Percentiles rank a stretch among this genome's conserved stretches.
These are phyloP conservation scores for Ophiostoma perfectum DNA, from an alignment of 2,329 filamentous ascomycete genomes.

Conservation along the genomic window DNA sequence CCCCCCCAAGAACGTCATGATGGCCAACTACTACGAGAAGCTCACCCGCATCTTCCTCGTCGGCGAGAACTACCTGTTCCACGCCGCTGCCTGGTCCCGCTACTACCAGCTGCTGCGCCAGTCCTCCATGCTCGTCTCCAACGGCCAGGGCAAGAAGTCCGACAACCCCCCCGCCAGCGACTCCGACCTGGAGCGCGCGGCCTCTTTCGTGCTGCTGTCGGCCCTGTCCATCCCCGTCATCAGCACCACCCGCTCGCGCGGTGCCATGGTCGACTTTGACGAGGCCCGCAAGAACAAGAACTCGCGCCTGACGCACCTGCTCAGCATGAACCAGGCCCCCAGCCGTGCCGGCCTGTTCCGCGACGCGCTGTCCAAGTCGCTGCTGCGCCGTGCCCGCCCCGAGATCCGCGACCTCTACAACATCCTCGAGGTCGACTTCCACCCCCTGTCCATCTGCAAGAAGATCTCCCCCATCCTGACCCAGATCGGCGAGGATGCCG, in stretches of 20 bases:
- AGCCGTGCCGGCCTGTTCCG: constrained; percentile 90
- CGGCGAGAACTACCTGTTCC: constrained; percentile 99
- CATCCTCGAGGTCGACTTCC: constrained; percentile 98
- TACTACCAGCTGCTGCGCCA: constrained; percentile 96
- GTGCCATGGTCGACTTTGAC: constrained; percentile 92
- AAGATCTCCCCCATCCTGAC: constrained; percentile 96
- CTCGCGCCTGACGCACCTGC: constrained; percentile 87
- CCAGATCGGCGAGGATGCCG: constrained; percentile 86
- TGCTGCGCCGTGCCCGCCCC: constrained; percentile 84
- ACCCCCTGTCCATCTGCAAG: constrained; percentile 96
- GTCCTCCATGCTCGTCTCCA: constrained; percentile 74
- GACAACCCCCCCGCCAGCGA: constrained; percentile 90
- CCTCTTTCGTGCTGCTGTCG: constrained; percentile 91
- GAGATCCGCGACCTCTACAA: constrained; percentile 98
- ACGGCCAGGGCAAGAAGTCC: constrained; percentile 83
- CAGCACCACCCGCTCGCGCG: constrained; percentile 92
- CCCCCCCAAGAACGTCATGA: constrained; percentile 98
- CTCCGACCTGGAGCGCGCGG: constrained; percentile 85
- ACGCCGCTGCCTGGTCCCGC: constrained; percentile 92
- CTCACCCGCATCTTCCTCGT: constrained; percentile 97
- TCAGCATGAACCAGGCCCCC: constrained; percentile 86
- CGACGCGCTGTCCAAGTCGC: constrained; percentile 88
- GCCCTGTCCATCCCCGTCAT: constrained; percentile 98
- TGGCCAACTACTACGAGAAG: constrained; percentile 99
- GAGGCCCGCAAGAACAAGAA: constrained; percentile 99